phyloP scores from a whole-genome alignment of 495 filamentous ascomycete genomes.

The Halenospora varia region DNA sequence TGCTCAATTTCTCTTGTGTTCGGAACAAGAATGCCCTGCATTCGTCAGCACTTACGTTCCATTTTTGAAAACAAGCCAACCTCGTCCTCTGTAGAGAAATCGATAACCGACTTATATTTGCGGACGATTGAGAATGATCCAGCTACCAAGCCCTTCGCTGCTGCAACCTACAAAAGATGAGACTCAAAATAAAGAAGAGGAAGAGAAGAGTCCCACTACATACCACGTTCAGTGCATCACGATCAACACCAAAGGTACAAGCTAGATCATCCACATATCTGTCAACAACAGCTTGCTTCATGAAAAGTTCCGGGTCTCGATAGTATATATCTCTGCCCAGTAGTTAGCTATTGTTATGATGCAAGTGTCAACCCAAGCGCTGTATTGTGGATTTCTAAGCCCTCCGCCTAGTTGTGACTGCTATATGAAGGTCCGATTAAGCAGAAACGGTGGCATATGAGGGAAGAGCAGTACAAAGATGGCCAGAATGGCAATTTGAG shows the following conservation, averaged over 20 bases:
- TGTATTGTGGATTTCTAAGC: no score
- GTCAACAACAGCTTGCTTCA: conserved; percentile 71
- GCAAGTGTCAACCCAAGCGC: neutral
- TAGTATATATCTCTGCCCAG: conserved; percentile 81
- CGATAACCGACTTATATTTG: conserved; percentile 18
- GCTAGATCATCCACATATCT: conserved; percentile 80
- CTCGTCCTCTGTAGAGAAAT: conserved; percentile 15
- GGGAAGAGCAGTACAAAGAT: no score
- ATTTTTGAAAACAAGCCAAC: conserved; percentile 1
- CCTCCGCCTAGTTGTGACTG: no score
- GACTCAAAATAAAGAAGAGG: conserved; percentile 8
- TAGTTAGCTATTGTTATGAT: neutral
- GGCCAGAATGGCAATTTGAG: no score
- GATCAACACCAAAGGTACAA: conserved; percentile 62
- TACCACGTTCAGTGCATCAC: conserved; percentile 64
- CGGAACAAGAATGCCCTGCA: conserved; percentile 66
- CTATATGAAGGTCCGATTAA: no score
- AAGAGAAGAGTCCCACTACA: conserved; percentile 10
- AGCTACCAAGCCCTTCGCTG: conserved; percentile 68
- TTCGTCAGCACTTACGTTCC: neutral
- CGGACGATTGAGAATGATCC: conserved; percentile 42
- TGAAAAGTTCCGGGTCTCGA: conserved; percentile 74
- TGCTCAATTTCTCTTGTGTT: conserved; percentile 44
- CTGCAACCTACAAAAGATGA: conserved; percentile 55
- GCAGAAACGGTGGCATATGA: no score